A percentile compares a stretch with the other conserved stretches of the same genome.
Evolutionary conservation across 2,329 filamentous ascomycete species (phyloP).

Genomic region (Scytalidium sp.): DNA sequence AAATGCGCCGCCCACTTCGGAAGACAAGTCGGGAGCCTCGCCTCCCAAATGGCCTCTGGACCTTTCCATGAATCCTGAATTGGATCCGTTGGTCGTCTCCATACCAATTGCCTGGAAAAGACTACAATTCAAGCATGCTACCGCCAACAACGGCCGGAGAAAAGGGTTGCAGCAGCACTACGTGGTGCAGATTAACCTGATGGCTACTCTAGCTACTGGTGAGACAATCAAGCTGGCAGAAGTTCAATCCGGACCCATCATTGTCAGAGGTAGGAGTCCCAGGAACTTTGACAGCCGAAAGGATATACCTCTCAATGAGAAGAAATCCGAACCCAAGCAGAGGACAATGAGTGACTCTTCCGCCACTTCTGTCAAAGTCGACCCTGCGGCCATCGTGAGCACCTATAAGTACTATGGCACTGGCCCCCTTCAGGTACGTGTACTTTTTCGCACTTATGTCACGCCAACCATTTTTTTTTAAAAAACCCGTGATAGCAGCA

Average conservation of each 20-base stretch:
- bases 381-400: slow-evolving; percentile 19
- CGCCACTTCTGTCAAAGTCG: slow-evolving; percentile 20
- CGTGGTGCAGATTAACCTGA: slow-evolving; percentile 78
- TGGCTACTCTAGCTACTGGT: slow-evolving; percentile 66
- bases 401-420: slow-evolving; percentile 24
- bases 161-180: slow-evolving; percentile 97
- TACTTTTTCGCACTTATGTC: neutral
- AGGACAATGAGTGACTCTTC: slow-evolving; percentile 20
- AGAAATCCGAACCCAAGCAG: slow-evolving; percentile 24
- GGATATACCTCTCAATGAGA: slow-evolving; percentile 64
- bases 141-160: slow-evolving; percentile 89
- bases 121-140: slow-evolving; percentile 92
- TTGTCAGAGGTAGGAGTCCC: slow-evolving; percentile 88
- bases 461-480: neutral
- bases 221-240: slow-evolving; percentile 76
- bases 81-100: slow-evolving; percentile 75
- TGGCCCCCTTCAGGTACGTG: slow-evolving; percentile 23
- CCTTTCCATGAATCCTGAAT: slow-evolving; percentile 57
- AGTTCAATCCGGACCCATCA: slow-evolving; percentile 87
- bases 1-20: slow-evolving; percentile 14
- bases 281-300: slow-evolving; percentile 92
- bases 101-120: slow-evolving; percentile 91
- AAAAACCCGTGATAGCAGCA: no score
- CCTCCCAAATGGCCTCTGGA: slow-evolving; percentile 56
- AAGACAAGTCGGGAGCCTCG: slow-evolving; percentile 41